A percentile compares a stretch with the other conserved stretches of the same genome.
phyloP scores from a whole-genome alignment of 2,329 filamentous ascomycete species.

The Ophiocordyceps camponoti-saundersi region DNA sequence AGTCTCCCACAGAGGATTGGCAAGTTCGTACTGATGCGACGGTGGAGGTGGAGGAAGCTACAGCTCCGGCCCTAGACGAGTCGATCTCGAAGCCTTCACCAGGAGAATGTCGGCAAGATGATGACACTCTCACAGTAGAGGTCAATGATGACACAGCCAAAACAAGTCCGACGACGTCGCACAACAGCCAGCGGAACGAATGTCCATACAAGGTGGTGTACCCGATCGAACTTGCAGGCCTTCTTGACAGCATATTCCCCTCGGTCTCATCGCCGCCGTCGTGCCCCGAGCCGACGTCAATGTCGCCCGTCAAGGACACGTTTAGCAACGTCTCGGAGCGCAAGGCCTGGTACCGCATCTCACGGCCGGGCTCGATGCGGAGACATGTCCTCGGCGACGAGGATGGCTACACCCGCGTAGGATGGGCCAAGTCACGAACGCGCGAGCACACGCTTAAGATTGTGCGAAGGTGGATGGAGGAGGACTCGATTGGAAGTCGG shows the following conservation, averaged over 20 bases:
- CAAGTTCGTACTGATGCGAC: background rate
- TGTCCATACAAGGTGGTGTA: constrained; percentile 6
- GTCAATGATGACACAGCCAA: background rate
- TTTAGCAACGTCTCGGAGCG: constrained; percentile 39
- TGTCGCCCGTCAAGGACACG: constrained; percentile 29
- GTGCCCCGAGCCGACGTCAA: constrained; percentile 13
- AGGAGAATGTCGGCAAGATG: background rate
- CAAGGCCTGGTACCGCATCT: constrained; percentile 48
- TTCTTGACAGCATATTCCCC: constrained; percentile 17
- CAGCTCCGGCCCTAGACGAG: background rate
- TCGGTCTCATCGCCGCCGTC: constrained; percentile 6
- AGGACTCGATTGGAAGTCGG: constrained; percentile 41
- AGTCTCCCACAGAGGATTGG: background rate
- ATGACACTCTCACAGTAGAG: background rate
- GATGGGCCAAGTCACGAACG: constrained; percentile 37
- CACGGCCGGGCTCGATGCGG: constrained; percentile 39
- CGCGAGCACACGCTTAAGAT: constrained; percentile 37
- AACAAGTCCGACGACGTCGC: background rate
- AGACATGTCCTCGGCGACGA: constrained; percentile 39
- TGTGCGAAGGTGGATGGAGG: constrained; percentile 49
- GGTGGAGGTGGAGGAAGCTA: background rate
- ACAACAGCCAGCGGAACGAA: background rate
- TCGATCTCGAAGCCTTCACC: too few species aligned
- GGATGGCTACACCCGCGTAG: constrained; percentile 40
- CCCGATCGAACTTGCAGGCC: constrained; percentile 14